Percentiles rank a stretch among this genome's conserved stretches.
Evolutionary conservation across 1,139 yeast genomes (phyloP).

Genomic region (Scheffersomyces illinoinensis): DNA sequence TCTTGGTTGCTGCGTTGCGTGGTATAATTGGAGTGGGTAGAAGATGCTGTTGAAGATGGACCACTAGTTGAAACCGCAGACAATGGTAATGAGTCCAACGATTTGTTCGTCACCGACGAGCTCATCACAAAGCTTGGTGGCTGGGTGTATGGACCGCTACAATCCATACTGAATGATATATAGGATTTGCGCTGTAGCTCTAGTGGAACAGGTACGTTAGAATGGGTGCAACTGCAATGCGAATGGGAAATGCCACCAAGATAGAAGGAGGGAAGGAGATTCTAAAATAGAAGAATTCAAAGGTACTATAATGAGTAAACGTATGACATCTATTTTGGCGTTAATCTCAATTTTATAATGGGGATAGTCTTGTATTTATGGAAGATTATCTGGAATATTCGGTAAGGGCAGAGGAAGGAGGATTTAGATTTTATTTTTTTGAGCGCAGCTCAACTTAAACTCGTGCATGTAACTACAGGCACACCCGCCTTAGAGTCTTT

Average conservation of each 20-base stretch:
- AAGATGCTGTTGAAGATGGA: background rate
- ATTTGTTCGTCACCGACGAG: background rate
- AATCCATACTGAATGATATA: background rate
- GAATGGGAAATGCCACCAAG: background rate
- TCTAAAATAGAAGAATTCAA: background rate
- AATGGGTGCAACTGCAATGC: background rate
- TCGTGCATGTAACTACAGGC: background rate
- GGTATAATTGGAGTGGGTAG: background rate
- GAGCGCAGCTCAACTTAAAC: background rate
- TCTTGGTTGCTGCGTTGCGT: slow-evolving; percentile 6
- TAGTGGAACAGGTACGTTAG: no score
- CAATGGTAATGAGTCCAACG: background rate
- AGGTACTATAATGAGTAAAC: background rate
- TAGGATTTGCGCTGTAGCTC: background rate
- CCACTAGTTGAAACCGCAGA: background rate
- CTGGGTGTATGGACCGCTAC: background rate
- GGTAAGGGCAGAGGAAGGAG: background rate
- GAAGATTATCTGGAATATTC: background rate
- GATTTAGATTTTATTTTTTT: background rate
- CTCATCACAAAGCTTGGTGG: background rate
- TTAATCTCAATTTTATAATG: background rate
- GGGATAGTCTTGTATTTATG: background rate
- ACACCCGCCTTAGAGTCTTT: background rate
- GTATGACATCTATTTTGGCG: background rate
- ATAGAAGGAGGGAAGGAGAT: background rate